These are phyloP conservation scores for Tricholoma bakamatsutake DNA, from an alignment of 768 basidiomycete genomes.

Conservation along the genomic window DNA sequence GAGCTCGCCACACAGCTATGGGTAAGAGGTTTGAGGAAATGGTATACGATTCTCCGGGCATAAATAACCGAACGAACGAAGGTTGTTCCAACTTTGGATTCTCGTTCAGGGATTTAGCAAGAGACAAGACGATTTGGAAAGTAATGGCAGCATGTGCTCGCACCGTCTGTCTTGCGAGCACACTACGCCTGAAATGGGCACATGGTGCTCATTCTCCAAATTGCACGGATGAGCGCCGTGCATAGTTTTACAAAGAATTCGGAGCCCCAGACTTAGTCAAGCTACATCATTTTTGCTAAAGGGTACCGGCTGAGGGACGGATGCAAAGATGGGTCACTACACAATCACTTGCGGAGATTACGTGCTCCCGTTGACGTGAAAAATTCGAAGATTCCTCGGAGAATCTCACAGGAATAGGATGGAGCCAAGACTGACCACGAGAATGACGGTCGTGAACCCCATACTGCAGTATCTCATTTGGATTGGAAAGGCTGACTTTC, in stretches of 20 bases:
- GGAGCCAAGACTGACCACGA: too few relatives aligned
- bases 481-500: too few relatives aligned
- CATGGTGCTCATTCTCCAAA: neutral
- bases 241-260: neutral
- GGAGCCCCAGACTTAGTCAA: neutral
- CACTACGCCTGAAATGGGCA: neutral
- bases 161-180: neutral
- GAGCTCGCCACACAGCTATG: neutral
- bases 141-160: neutral
- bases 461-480: too few relatives aligned
- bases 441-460: too few relatives aligned
- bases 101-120: neutral
- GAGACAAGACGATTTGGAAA: neutral
- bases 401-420: too few relatives aligned
- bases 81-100: neutral
- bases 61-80: neutral
- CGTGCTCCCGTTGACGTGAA: too few relatives aligned
- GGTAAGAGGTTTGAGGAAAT: neutral
- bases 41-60: neutral
- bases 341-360: too few relatives aligned
- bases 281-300: neutral
- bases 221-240: neutral
- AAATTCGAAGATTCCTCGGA: too few relatives aligned
- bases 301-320: too few relatives aligned
- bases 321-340: too few relatives aligned